These are phyloP conservation scores for Kockovaella imperatae DNA, from an alignment of 768 basidiomycete species.

Conservation along the genomic window DNA sequence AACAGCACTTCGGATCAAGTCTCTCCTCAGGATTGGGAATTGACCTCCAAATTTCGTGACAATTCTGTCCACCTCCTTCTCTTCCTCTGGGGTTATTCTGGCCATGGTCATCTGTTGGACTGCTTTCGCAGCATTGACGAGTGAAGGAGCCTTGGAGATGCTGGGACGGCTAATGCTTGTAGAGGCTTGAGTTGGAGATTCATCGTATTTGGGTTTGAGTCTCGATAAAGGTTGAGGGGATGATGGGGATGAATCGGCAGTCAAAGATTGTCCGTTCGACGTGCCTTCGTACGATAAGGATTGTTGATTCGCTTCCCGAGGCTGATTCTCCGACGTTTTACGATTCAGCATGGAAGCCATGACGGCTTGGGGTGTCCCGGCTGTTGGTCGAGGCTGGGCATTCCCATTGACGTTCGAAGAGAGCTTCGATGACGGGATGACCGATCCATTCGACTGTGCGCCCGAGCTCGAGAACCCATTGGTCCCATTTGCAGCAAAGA, in stretches of 20 bases:
- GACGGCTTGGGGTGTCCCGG: conserved; percentile 4
- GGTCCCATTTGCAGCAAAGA: not conserved
- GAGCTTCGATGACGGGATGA: conserved; percentile 6
- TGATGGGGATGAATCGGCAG: conserved; percentile 9
- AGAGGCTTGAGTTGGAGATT: conserved; percentile 12
- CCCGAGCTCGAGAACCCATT: too few relatives aligned
- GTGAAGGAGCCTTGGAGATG: conserved; percentile 4
- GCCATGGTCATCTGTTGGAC: too few relatives aligned
- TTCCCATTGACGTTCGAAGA: not conserved
- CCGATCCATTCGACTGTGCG: not conserved
- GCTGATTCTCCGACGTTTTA: not conserved
- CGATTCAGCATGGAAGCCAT: conserved; percentile 6
- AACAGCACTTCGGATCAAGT: too few relatives aligned
- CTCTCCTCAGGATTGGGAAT: conserved; percentile 15
- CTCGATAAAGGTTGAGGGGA: conserved; percentile 22
- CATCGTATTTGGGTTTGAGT: conserved; percentile 27
- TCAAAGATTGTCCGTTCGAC: too few relatives aligned
- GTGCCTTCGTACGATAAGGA: conserved; percentile 10
- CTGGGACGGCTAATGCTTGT: conserved; percentile 6
- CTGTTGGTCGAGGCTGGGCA: not conserved
- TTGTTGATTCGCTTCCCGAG: not conserved
- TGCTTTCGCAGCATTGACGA: conserved; percentile 20
- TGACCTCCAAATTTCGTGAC: conserved; percentile 1
- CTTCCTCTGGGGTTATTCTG: too few relatives aligned
- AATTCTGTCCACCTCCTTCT: conserved; percentile 1